Evolutionary conservation across 352 stramenopile species (phyloP), one percentile per base, ranked within the genome.

Genomic region (Globisporangium perplexum): DNA sequence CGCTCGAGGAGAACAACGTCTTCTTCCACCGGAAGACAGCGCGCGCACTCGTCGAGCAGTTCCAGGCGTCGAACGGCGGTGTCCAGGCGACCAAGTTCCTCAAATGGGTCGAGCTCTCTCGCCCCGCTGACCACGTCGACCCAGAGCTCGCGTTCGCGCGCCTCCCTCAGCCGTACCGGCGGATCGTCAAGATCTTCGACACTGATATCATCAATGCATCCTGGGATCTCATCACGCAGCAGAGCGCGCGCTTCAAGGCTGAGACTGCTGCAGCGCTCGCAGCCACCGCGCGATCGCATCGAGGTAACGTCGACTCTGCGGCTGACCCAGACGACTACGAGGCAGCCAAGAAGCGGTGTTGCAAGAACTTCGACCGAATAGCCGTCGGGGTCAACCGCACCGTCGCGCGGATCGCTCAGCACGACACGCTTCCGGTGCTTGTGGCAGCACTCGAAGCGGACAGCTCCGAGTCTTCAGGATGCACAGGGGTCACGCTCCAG

Each of bases 91-190:
- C 59, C 11, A 66, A 68, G 20, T 91, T 88, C 31, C 57, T 88
- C 30, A 64, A 69, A 1, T 91, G 77, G 72, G 57, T 88, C 50
- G 62, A 77, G 15, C 44, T 91, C 5, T 74, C 56, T 38, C 64
- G 54, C 1, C 82, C 82, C 2, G 43, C 20, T 2, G 82, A 93
- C 31, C 65, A 90, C 48, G 52, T 83, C 18, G 68, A 93, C 44
- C 82, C 82, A 0, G 82, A 93, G 4, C 61, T 86, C 23, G 46
- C 59, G 7, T 81, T 89, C 38, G 63, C 73, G 12, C 60, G 69
- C 0, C 74, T 90, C 6, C 83, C 83, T 14, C 80, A 93, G 55
- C 83, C 83, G 5, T 90, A 78, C 39, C 76, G 78, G 2, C 71
- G 72, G 14, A 69, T 93, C 12, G 23, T 69, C 22, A 90, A 90